Percentiles rank a stretch among this genome's conserved stretches.
Conservation (phyloP, 192 early-diverging fungal species). For the Coemansia sp. region DNA sequence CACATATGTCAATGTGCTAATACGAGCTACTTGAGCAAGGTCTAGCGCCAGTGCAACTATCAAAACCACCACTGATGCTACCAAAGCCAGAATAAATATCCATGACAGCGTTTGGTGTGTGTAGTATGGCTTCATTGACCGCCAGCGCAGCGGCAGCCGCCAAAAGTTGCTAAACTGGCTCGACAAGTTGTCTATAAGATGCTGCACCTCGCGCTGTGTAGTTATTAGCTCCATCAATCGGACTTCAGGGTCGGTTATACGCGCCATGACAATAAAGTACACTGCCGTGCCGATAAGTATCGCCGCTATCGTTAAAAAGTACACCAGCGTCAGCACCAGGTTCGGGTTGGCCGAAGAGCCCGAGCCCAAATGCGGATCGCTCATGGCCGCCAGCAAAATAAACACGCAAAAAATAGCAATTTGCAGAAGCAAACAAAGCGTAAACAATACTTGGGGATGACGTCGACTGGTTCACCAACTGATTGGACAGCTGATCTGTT, state of each 20-base stretch:
- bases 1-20: constrained; percentile 45
- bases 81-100: constrained; percentile 42
- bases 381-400: not conserved
- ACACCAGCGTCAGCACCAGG: constrained; percentile 49
- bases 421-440: not conserved
- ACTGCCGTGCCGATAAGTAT: constrained; percentile 52
- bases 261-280: constrained; percentile 57
- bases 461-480: not conserved
- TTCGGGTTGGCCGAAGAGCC: constrained; percentile 39
- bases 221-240: constrained; percentile 58
- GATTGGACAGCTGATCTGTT: not conserved
- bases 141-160: constrained; percentile 53
- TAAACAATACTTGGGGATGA: not conserved
- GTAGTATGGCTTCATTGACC: constrained; percentile 53
- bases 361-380: constrained; percentile 4
- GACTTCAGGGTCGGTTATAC: constrained; percentile 55
- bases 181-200: constrained; percentile 59
- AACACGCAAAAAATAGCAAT: not conserved
- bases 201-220: constrained; percentile 61
- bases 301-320: constrained; percentile 55
- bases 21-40: constrained; percentile 37
- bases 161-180: constrained; percentile 55
- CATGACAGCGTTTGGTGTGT: constrained; percentile 55
- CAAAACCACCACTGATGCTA: constrained; percentile 28
- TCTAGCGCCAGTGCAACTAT: constrained; percentile 31